Base-by-base conservation (phyloP, 208 protist genomes). In the Trypanosoma brucei region DNA sequence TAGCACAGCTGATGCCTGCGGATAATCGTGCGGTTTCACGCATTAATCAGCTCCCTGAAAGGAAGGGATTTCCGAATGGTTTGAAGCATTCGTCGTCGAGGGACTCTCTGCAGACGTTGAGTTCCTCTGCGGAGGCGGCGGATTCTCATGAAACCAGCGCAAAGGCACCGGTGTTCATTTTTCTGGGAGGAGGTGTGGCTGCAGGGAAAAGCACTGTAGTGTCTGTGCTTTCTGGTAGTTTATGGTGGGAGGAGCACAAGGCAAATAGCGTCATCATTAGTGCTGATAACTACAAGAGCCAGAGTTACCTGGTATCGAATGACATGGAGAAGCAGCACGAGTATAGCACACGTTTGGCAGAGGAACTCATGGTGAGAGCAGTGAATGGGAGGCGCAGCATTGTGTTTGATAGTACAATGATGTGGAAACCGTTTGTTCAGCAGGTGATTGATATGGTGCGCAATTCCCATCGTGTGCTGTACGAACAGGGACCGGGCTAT, bases 371-470 rank as follows among this genome's bases (percentile, higher is more conserved):
- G 22, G 84, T 95, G 52, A 62, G 84, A 67, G 81, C 86, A 14
- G 62, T 95, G 37, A 95, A 95, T 68, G 74, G 84, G 46, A 81
- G 89, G 33, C 83, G 84, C 33, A 90, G 75, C 58, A 86, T 91
- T 52, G 86, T 95, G 34, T 86, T 92, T 55, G 89, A 95, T 60
- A 83, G 86, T 45, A 95, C 89, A 0, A 95, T 95, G 89, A 92
- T 92, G 89, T 95, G 89, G 86, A 73, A 69, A 37, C 89, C 89
- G 30, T 95, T 92, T 73, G 72, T 95, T 40, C 61, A 79, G 60
- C 85, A 95, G 53, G 78, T 88, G 3, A 75, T 92, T 40, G 56
- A 58, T 60, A 92, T 95, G 89, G 72, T 92, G 35, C 89, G 89
- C n/a, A 68, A 73, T 58, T 85, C 86, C 1, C 89, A 95, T 60